Percentiles rank a stretch among this genome's conserved stretches.
Conservation (phyloP, 1,284 basidiomycete species). For the Chondrostereum purpureum region DNA sequence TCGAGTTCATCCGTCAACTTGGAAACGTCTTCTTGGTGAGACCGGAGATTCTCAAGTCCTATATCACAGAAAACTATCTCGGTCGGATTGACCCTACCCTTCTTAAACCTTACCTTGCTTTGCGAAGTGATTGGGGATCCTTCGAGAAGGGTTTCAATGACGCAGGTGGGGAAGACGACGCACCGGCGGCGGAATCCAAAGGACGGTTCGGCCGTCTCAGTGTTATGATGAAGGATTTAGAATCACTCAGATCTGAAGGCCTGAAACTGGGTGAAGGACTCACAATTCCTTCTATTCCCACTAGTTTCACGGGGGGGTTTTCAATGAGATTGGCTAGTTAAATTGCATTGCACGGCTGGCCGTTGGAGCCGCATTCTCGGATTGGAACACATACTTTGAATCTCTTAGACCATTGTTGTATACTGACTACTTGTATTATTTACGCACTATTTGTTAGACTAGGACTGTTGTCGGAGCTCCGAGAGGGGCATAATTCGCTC, state of each 20-base stretch:
- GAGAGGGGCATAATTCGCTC: no score
- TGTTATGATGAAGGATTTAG: constrained; percentile 80
- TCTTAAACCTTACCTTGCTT: constrained; percentile 86
- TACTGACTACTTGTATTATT: no score
- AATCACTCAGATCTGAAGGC: constrained; percentile 49
- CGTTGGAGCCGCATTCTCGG: no score
- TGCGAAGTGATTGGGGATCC: constrained; percentile 85
- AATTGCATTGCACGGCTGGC: no score
- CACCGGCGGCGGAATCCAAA: constrained; percentile 32
- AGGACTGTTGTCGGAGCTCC: no score
- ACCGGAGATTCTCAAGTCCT: constrained; percentile 88
- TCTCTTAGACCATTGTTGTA: no score
- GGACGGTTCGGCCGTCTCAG: constrained; percentile 67
- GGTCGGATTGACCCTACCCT: constrained; percentile 86
- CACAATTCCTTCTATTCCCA: constrained; percentile 41
- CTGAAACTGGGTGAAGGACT: constrained; percentile 41
- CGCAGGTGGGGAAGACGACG: constrained; percentile 39
- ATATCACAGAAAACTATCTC: constrained; percentile 87
- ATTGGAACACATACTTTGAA: no score
- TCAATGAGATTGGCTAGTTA: constrained; percentile 24
- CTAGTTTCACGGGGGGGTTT: constrained; percentile 47
- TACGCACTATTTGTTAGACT: no score
- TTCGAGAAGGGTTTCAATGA: constrained; percentile 74
- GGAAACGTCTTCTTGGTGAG: constrained; percentile 96
- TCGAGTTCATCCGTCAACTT: constrained; percentile 96